Evolutionary conservation across 371 early-diverging fungal genomes (phyloP).

Genomic region (Aphelidium insulamus): DNA sequence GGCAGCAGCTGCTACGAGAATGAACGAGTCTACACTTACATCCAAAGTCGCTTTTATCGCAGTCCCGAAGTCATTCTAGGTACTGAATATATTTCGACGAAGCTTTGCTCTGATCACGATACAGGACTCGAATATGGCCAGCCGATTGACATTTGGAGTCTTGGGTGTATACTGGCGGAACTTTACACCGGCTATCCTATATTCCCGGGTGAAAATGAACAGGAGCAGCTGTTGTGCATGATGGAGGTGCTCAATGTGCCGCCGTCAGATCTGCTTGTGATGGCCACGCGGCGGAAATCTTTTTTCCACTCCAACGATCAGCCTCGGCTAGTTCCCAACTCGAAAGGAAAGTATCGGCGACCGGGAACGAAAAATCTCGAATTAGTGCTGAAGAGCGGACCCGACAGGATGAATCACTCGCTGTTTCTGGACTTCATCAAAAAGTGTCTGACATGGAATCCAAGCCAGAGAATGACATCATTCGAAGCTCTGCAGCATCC

Average conservation of each 20-base stretch:
- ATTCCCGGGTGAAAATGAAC: slow-evolving; percentile 92
- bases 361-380: slow-evolving; percentile 49
- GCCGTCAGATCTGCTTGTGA: slow-evolving; percentile 40
- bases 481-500: slow-evolving; percentile 56
- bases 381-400: slow-evolving; percentile 39
- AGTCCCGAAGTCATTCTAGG: slow-evolving; percentile 92
- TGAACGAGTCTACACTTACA: slow-evolving; percentile 85
- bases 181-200: slow-evolving; percentile 75
- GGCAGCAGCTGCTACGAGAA: slow-evolving; percentile 76
- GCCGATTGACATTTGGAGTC: slow-evolving; percentile 97
- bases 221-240: slow-evolving; percentile 77
- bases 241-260: slow-evolving; percentile 81
- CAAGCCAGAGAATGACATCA: slow-evolving; percentile 67
- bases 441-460: slow-evolving; percentile 71
- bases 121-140: slow-evolving; percentile 43
- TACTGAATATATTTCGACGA: neutral
- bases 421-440: slow-evolving; percentile 64
- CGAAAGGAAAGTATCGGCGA: slow-evolving; percentile 65
- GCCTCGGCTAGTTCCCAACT: slow-evolving; percentile 50
- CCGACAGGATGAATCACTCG: no score
- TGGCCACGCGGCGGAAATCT: slow-evolving; percentile 47
- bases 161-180: slow-evolving; percentile 97
- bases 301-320: slow-evolving; percentile 55
- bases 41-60: slow-evolving; percentile 92
- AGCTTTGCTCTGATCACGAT: neutral